Evolutionary conservation across 257 asterid species (phyloP), one percentile per base, ranked within the genome.

Genomic region (Salvia miltiorrhiza): DNA sequence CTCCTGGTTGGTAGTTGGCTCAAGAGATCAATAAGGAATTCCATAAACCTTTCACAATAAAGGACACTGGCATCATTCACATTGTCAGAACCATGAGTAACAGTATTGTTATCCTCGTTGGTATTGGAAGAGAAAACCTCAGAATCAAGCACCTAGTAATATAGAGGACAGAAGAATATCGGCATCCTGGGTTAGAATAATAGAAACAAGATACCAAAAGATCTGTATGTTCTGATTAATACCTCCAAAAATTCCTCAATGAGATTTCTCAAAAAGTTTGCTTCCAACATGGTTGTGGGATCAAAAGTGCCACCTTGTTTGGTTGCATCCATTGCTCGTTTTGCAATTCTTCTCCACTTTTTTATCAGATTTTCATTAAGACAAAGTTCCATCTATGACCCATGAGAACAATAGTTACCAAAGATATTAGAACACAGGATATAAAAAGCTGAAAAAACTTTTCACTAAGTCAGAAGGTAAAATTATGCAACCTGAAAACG

Each of bases 1-100:
- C 99, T 94, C 78, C 99, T 84, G 21, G 99, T 94, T 33, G 99
- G 97, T 67, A 94, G 86, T 81, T 94, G 99, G 87, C 99, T 94
- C 88, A 94, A 82, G 78, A 94, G 97, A 86, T 94, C 99, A 80
- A 94, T 94, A 66, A 94, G 95, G 76, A 94, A 86, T 77, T 94
- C 99, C 96, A 94, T 87, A 82, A 94, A 94, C 74, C 99, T 84
- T 83, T 91, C 99, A 67, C 97, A 94, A 57, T 91, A 94, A 65
- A 94, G 83, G 77, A 90, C 67, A 75, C 84, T 82, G 32, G 97
- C 91, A 79, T 85, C 96, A 76, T 87, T 74, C 73, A 76, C 86
- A 73, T 65, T 75, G 70, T 73, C 86, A 73, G 69, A 45, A 63
- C 45, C 90, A 73, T 72, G 76, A 21, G 72, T 71, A 72, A 67